Conservation (phyloP, 495 filamentous ascomycete genomes). For the Niebla homalea region DNA sequence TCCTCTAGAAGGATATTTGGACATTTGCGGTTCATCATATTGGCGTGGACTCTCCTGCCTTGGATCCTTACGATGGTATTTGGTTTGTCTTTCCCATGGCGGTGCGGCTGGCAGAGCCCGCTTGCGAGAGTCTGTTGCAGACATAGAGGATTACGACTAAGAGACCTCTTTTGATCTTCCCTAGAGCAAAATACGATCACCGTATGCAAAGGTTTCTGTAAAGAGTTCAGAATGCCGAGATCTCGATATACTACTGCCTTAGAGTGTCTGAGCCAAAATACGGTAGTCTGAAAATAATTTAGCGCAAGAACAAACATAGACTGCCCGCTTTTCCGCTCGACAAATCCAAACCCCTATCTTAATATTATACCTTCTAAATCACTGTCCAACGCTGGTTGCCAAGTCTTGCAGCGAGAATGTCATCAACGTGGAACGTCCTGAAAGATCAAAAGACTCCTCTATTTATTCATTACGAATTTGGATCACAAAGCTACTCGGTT, state of each 20-base stretch:
- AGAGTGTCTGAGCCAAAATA: no score
- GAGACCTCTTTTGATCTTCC: no score
- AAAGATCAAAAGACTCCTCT: conserved; percentile 24
- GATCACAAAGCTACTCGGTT: conserved; percentile 49
- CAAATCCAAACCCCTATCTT: no score
- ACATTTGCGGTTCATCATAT: neutral
- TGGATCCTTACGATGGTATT: conserved; percentile 6
- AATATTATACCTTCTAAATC: no score
- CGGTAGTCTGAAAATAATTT: no score
- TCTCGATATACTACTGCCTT: no score
- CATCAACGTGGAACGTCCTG: conserved; percentile 28
- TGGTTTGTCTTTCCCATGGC: conserved; percentile 8
- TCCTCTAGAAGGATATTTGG: neutral
- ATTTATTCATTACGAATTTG: conserved; percentile 40
- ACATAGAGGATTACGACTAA: neutral
- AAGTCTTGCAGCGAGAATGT: conserved; percentile 18
- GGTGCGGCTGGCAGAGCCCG: neutral
- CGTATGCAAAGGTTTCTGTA: no score
- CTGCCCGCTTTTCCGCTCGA: no score
- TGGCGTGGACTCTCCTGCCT: conserved; percentile 9
- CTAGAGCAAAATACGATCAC: no score
- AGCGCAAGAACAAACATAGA: no score
- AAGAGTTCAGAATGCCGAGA: no score
- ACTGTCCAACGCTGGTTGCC: no score
- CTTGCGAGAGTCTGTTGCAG: conserved; percentile 4